These are phyloP conservation scores for Trametes sp. DNA, from an alignment of 1,284 basidiomycete species.

Conservation along the genomic window DNA sequence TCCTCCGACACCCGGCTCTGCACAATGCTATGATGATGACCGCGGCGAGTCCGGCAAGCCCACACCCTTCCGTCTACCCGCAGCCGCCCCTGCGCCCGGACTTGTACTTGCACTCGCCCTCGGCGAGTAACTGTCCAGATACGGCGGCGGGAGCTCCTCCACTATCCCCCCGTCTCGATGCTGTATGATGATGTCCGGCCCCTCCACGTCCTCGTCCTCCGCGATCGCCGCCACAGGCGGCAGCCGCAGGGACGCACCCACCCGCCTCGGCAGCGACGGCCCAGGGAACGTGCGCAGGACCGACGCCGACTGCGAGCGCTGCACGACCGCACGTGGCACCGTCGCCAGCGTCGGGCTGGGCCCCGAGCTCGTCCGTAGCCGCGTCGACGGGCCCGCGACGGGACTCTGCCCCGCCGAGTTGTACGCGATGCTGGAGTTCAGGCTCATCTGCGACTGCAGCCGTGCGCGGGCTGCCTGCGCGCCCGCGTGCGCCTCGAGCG, in stretches of 20 bases:
- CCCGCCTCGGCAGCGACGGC: conserved; percentile 25
- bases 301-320: conserved; percentile 23
- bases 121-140: conserved; percentile 30
- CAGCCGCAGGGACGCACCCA: conserved; percentile 27
- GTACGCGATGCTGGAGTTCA: neutral
- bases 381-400: neutral
- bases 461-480: conserved; percentile 27
- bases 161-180: conserved; percentile 44
- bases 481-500: conserved; percentile 30
- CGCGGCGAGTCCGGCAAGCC: neutral
- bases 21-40: conserved; percentile 7
- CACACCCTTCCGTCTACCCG: neutral
- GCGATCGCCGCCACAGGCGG: conserved; percentile 28
- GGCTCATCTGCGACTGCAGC: conserved; percentile 4
- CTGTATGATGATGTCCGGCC: conserved; percentile 44
- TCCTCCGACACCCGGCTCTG: neutral
- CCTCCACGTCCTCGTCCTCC: conserved; percentile 20
- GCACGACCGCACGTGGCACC: conserved; percentile 12
- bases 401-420: neutral
- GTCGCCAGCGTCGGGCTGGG: neutral
- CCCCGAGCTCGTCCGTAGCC: neutral
- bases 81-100: neutral
- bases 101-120: neutral
- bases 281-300: conserved; percentile 22
- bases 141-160: conserved; percentile 44